A percentile compares a stretch with the other conserved stretches of the same genome.
phyloP scores from a whole-genome alignment of 2,329 filamentous ascomycete genomes.

The Neopestalotiopsis rosae region DNA sequence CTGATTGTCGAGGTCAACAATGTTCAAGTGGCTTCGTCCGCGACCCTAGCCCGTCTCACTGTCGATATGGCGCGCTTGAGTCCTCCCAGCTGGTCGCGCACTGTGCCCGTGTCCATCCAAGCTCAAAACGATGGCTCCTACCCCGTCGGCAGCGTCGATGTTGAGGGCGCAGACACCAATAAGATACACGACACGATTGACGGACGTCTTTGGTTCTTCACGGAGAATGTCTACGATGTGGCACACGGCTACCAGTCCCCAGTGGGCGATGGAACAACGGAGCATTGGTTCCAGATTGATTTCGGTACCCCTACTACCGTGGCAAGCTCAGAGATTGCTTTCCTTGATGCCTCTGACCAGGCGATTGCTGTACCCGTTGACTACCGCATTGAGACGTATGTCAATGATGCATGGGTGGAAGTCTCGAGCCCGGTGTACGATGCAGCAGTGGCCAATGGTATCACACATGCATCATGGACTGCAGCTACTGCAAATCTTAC shows the following conservation, averaged over 20 bases:
- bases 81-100: conserved; percentile 33
- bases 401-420: conserved; percentile 33
- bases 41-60: conserved; percentile 31
- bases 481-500: conserved; percentile 31
- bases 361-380: conserved; percentile 35
- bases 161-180: conserved; percentile 28
- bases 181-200: conserved; percentile 43
- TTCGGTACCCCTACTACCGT: conserved; percentile 36
- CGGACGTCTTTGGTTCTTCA: conserved; percentile 45
- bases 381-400: conserved; percentile 36
- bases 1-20: conserved; percentile 42
- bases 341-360: conserved; percentile 34
- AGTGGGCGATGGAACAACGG: conserved; percentile 27
- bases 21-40: conserved; percentile 34
- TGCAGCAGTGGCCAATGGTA: conserved; percentile 39
- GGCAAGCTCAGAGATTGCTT: conserved; percentile 41
- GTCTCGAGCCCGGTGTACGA: conserved; percentile 28
- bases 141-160: conserved; percentile 38
- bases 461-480: conserved; percentile 39
- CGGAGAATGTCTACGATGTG: conserved; percentile 29
- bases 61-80: conserved; percentile 17
- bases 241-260: conserved; percentile 44
- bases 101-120: conserved; percentile 42
- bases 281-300: conserved; percentile 43
- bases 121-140: conserved; percentile 33